These are phyloP conservation scores for Cytospora schulzeri DNA, from an alignment of 2,329 filamentous ascomycete genomes.

Conservation along the genomic window DNA sequence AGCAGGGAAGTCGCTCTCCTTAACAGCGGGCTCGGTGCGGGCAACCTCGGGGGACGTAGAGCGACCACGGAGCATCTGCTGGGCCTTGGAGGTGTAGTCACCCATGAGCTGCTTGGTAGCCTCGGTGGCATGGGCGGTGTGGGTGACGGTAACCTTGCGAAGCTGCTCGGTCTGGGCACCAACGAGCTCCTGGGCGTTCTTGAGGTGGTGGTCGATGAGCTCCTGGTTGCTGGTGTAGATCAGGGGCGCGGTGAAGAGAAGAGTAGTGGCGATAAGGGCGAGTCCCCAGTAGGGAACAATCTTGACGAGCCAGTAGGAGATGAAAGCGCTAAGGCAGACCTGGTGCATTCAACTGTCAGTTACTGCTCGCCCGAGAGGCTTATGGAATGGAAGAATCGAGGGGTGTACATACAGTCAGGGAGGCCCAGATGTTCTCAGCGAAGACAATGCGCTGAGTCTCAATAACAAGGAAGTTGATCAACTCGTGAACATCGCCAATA, in stretches of 20 bases:
- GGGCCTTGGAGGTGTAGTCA: slow-evolving; percentile 69
- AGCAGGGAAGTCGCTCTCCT: slow-evolving; percentile 53
- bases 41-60: slow-evolving; percentile 45
- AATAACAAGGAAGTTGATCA: slow-evolving; percentile 73
- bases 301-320: slow-evolving; percentile 71
- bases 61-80: slow-evolving; percentile 60
- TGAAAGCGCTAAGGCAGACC: slow-evolving; percentile 62
- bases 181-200: slow-evolving; percentile 59
- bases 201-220: slow-evolving; percentile 65
- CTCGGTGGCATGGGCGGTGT: slow-evolving; percentile 63
- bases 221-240: slow-evolving; percentile 70
- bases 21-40: slow-evolving; percentile 35
- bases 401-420: slow-evolving; percentile 55
- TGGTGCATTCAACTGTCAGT: slow-evolving; percentile 35
- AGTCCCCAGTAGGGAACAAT: slow-evolving; percentile 72
- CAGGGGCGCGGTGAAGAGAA: slow-evolving; percentile 64
- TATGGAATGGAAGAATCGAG: slow-evolving; percentile 13
- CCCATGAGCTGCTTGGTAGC: slow-evolving; percentile 69
- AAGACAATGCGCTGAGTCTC: slow-evolving; percentile 70
- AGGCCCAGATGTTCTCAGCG: slow-evolving; percentile 66
- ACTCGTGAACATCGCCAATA: slow-evolving; percentile 66
- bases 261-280: slow-evolving; percentile 59
- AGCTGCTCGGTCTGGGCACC: slow-evolving; percentile 66
- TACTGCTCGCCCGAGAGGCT: slow-evolving; percentile 7
- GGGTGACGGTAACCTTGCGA: slow-evolving; percentile 62